Conservation (phyloP, 192 early-diverging fungal genomes). For the Mortierella alpina region DNA sequence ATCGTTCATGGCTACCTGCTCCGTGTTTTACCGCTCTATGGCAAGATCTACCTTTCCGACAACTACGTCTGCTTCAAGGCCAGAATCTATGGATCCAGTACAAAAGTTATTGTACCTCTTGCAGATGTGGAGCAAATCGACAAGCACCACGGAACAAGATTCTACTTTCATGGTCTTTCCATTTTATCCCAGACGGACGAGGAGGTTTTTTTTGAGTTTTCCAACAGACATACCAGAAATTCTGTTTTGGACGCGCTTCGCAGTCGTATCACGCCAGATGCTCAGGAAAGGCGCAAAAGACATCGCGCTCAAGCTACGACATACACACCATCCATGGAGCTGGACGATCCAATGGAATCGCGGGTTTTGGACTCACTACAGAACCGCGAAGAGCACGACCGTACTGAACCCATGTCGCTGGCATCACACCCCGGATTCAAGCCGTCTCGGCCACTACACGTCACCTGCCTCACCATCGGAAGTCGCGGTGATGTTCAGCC, state of each 20-base stretch:
- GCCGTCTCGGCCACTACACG: constrained; percentile 61
- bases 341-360: constrained; percentile 42
- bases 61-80: constrained; percentile 74
- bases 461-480: constrained; percentile 79
- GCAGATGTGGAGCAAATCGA: constrained; percentile 59
- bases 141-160: constrained; percentile 54
- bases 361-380: constrained; percentile 36
- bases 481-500: constrained; percentile 83
- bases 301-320: constrained; percentile 27
- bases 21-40: constrained; percentile 63
- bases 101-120: constrained; percentile 69
- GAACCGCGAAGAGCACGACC: constrained; percentile 39
- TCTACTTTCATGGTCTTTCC: constrained; percentile 59
- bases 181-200: constrained; percentile 59
- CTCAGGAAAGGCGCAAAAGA: constrained; percentile 24
- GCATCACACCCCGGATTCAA: constrained; percentile 36
- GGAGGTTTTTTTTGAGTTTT: constrained; percentile 72
- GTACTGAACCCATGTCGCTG: constrained; percentile 40
- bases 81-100: constrained; percentile 59
- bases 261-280: constrained; percentile 25
- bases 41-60: constrained; percentile 67
- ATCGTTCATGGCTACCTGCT: constrained; percentile 60
- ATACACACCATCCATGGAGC: constrained; percentile 33
- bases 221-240: constrained; percentile 35
- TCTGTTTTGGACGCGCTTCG: constrained; percentile 32